A percentile compares a stretch with the other conserved stretches of the same genome.
phyloP scores from a whole-genome alignment of 164 flowering plant genomes.

The Magnolia kwangsiensis region DNA sequence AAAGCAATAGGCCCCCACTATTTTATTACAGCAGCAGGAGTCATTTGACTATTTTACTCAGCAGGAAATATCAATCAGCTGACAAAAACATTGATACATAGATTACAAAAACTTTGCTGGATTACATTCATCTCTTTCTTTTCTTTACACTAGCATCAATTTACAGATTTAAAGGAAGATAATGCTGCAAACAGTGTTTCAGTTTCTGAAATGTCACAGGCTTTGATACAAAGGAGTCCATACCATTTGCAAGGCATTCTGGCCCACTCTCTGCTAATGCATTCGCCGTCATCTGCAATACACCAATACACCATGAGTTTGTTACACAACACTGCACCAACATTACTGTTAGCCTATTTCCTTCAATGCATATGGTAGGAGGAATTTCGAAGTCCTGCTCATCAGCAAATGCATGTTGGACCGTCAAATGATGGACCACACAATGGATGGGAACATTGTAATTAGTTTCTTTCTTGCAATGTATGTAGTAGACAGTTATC shows the following conservation, averaged over 20 bases:
- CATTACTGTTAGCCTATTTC: neutral
- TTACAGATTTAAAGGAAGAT: constrained; percentile 38
- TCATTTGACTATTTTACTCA: neutral
- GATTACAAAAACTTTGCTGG: constrained; percentile 76
- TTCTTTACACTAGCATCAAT: constrained; percentile 32
- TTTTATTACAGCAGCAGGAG: neutral
- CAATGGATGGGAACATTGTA: too few relatives aligned
- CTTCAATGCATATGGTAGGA: neutral
- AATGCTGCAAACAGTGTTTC: constrained; percentile 67
- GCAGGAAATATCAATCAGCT: neutral
- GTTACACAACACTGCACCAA: neutral
- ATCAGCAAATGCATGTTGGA: too few relatives aligned
- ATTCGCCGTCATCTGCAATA: constrained; percentile 93
- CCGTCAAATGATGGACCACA: too few relatives aligned
- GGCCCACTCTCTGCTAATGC: constrained; percentile 84
- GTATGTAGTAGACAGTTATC: too few relatives aligned
- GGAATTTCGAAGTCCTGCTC: neutral
- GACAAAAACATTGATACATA: constrained; percentile 28
- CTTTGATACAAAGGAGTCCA: constrained; percentile 95
- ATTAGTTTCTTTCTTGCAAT: too few relatives aligned
- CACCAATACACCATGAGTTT: neutral
- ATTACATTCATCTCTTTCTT: constrained; percentile 20
- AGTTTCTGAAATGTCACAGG: constrained; percentile 79
- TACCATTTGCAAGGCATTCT: constrained; percentile 84
- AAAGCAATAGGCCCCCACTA: neutral